Evolutionary conservation across 1,284 basidiomycete genomes (phyloP).

Genomic region (Microbotryum lychnidis-dioicae): DNA sequence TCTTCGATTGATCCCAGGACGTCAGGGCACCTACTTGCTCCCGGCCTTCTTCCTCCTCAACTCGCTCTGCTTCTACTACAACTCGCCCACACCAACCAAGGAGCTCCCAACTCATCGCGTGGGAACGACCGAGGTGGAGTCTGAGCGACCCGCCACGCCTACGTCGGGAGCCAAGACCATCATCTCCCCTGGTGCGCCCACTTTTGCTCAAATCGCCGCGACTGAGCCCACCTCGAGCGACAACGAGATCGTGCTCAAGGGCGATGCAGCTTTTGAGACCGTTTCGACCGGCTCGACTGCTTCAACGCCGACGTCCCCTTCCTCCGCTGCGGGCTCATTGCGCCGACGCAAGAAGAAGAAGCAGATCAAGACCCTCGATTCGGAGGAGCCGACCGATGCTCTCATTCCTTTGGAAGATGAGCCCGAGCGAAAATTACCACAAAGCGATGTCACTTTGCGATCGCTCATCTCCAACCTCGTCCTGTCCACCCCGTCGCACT

Average conservation of each 20-base stretch:
- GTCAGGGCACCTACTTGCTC: too few relatives aligned
- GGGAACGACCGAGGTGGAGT: too few relatives aligned
- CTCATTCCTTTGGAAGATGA: not conserved
- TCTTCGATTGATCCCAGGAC: too few relatives aligned
- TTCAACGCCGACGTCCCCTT: not conserved
- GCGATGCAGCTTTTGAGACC: not conserved
- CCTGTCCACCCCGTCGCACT: not conserved
- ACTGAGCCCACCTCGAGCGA: too few relatives aligned
- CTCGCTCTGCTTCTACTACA: too few relatives aligned
- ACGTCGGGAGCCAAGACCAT: not conserved
- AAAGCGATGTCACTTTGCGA: not conserved
- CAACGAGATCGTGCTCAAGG: not conserved
- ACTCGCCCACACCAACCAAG: too few relatives aligned
- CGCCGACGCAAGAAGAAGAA: not conserved
- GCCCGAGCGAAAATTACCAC: too few relatives aligned
- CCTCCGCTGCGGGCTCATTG: not conserved
- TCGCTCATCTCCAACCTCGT: not conserved
- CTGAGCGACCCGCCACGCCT: too few relatives aligned
- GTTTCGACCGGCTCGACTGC: not conserved
- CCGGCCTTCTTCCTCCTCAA: too few relatives aligned
- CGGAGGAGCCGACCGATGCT: not conserved
- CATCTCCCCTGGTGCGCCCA: not conserved
- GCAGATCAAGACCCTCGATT: not conserved
- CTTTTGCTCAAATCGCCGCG: too few relatives aligned
- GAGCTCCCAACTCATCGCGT: too few relatives aligned